Evolutionary conservation across 208 protist species (phyloP).

Genomic region (Angomonas deanei): DNA sequence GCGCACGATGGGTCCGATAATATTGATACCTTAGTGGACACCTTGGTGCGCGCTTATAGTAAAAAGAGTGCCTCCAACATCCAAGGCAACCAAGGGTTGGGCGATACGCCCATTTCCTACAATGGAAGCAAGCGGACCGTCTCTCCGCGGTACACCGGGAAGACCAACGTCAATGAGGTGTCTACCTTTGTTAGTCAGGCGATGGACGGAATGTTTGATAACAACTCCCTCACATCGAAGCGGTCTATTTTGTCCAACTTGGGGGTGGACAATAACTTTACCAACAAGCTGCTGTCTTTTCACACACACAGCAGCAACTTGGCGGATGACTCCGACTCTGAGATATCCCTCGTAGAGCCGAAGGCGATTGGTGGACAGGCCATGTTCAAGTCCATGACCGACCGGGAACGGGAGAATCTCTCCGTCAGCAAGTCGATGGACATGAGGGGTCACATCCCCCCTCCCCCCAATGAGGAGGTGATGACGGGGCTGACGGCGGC

Average conservation of each 20-base stretch:
- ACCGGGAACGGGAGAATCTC: slow-evolving; percentile 14
- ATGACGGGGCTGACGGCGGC: slow-evolving; percentile 1
- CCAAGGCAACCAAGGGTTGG: slow-evolving; percentile 3
- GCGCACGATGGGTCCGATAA: slow-evolving; percentile 11
- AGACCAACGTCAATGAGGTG: slow-evolving; percentile 14
- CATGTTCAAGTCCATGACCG: slow-evolving; percentile 24
- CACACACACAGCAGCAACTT: slow-evolving; percentile 18
- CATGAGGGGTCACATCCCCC: slow-evolving; percentile 14
- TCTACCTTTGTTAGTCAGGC: slow-evolving; percentile 34
- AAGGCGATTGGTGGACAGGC: slow-evolving; percentile 34
- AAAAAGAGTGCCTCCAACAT: slow-evolving; percentile 12
- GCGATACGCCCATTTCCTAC: slow-evolving; percentile 18
- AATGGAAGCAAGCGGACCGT: neutral
- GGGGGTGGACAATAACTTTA: slow-evolving; percentile 29
- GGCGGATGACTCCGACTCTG: slow-evolving; percentile 1
- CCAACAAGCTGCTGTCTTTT: slow-evolving; percentile 28
- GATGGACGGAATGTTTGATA: slow-evolving; percentile 28
- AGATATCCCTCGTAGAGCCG: slow-evolving; percentile 21
- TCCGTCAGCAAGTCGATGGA: slow-evolving; percentile 28
- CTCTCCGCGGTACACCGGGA: slow-evolving; percentile 7
- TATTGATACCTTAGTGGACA: slow-evolving; percentile 29
- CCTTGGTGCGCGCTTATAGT: slow-evolving; percentile 27
- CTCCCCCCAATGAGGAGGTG: neutral
- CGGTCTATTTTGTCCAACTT: slow-evolving; percentile 35
- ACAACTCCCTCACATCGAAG: slow-evolving; percentile 14